phyloP scores from a whole-genome alignment of 2,329 filamentous ascomycete species.

The Fusarium burgessii region DNA sequence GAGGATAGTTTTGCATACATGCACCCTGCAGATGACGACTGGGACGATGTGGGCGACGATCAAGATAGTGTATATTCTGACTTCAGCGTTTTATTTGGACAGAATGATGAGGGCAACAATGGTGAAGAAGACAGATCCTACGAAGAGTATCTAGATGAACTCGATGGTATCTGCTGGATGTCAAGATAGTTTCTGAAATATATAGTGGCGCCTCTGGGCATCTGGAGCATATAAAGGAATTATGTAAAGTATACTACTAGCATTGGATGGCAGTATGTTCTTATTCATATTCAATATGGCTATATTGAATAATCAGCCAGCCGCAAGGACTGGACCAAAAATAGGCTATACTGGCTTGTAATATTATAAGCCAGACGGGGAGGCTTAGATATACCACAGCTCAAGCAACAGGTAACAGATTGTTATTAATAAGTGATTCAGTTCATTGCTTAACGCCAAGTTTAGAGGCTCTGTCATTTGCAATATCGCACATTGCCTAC shows the following conservation, averaged over 20 bases:
- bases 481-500: conserved; percentile 90
- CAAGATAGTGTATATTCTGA: conserved; percentile 66
- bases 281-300: conserved; percentile 18
- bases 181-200: conserved; percentile 39
- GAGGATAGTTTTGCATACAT: conserved; percentile 65
- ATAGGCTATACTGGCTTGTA: conserved; percentile 1
- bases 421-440: background rate
- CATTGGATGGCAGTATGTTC: conserved; percentile 19
- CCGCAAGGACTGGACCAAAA: conserved; percentile 4
- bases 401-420: conserved; percentile 4
- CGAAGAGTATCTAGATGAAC: conserved; percentile 67
- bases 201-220: conserved; percentile 4
- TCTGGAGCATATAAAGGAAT: conserved; percentile 9
- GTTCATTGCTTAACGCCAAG: conserved; percentile 26
- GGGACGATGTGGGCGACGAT: conserved; percentile 57
- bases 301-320: conserved; percentile 6
- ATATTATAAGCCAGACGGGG: background rate
- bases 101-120: conserved; percentile 37
- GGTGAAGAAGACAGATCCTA: conserved; percentile 58
- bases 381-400: conserved; percentile 10
- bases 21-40: conserved; percentile 58
- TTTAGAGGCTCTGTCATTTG: conserved; percentile 74
- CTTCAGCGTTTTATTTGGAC: conserved; percentile 64
- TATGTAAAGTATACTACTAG: conserved; percentile 31
- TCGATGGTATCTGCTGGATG: conserved; percentile 66